Conservation (phyloP, 306 rosid genomes). For the Spatholobus suberectus region DNA sequence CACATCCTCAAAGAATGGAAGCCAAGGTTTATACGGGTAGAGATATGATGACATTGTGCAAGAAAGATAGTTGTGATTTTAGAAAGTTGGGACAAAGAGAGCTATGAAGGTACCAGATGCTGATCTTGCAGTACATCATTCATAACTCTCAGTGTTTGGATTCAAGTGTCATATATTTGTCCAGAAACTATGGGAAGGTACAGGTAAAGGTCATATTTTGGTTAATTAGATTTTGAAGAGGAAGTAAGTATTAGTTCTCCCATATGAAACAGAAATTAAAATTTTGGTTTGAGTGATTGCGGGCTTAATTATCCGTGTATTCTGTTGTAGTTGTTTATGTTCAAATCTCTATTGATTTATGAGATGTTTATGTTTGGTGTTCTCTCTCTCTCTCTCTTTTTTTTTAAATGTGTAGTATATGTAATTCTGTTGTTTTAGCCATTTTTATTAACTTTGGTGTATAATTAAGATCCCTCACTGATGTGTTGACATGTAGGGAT, state of each 20-base stretch:
- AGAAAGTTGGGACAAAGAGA: conserved; percentile 95
- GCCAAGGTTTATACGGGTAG: conserved; percentile 87
- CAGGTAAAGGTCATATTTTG: conserved; percentile 90
- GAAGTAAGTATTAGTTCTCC: conserved; percentile 54
- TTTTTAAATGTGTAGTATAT: background rate
- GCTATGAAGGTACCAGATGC: conserved; percentile 94
- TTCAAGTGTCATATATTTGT: conserved; percentile 79
- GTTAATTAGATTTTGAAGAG: conserved; percentile 71
- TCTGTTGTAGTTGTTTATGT: conserved; percentile 40
- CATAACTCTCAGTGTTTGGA: conserved; percentile 87
- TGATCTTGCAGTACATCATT: conserved; percentile 87
- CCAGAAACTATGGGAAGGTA: conserved; percentile 86
- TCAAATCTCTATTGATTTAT: conserved; percentile 38
- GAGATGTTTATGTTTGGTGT: conserved; percentile 37
- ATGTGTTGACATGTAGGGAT: conserved; percentile 52
- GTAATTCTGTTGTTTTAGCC: conserved; percentile 26
- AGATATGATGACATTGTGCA: conserved; percentile 90
- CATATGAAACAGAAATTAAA: conserved; percentile 30
- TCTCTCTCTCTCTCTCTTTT: conserved; percentile 5
- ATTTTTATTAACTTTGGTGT: background rate
- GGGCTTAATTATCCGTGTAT: conserved; percentile 35
- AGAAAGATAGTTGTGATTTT: conserved; percentile 89
- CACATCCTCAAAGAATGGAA: conserved; percentile 87
- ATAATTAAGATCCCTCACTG: conserved; percentile 1
- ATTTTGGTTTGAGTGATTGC: conserved; percentile 38